These are phyloP conservation scores for Elsinoe perseae DNA, from an alignment of 2,329 filamentous ascomycete species.

Conservation along the genomic window DNA sequence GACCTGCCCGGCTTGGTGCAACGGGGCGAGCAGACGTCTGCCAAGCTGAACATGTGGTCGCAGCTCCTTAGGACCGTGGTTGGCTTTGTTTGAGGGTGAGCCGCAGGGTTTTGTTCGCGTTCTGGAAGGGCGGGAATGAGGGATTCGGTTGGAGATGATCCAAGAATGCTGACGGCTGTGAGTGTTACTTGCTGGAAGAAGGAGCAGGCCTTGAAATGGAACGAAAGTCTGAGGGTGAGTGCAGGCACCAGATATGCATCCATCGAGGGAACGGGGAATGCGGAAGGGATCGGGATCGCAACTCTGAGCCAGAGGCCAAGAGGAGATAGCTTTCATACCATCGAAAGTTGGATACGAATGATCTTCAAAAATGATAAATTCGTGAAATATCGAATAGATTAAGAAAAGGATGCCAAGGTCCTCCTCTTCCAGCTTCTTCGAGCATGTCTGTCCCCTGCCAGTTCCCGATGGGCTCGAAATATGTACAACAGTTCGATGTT, in stretches of 20 bases:
- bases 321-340: too few relatives aligned
- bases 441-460: background rate
- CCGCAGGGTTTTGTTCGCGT: background rate
- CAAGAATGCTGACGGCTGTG: background rate
- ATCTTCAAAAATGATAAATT: background rate
- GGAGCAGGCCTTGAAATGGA: too few relatives aligned
- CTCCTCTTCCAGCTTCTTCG: conserved; percentile 1
- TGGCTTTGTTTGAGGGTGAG: background rate
- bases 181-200: background rate
- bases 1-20: background rate
- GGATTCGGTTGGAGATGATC: background rate
- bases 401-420: background rate
- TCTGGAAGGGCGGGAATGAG: background rate
- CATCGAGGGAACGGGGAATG: too few relatives aligned
- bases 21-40: background rate
- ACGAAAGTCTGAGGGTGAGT: too few relatives aligned
- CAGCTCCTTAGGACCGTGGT: background rate
- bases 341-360: too few relatives aligned
- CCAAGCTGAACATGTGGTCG: background rate
- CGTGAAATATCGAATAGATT: background rate
- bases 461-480: background rate
- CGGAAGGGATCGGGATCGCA: too few relatives aligned
- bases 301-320: too few relatives aligned
- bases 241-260: too few relatives aligned
- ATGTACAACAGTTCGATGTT: background rate